phyloP scores from a whole-genome alignment of 306 rosid genomes.

The Gleditsia sinensis region DNA sequence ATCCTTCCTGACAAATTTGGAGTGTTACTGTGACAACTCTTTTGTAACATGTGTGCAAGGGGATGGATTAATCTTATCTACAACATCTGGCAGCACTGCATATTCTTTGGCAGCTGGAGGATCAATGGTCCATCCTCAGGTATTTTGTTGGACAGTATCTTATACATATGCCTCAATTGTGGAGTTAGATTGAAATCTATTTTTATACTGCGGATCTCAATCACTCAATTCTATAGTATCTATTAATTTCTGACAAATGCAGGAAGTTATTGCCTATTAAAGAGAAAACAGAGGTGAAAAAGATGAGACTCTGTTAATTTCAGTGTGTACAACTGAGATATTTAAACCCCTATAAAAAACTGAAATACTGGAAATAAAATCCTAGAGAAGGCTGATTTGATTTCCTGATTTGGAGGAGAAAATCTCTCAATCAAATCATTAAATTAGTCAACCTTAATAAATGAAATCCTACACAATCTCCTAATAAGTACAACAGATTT shows the following conservation, averaged over 20 bases:
- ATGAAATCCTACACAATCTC: no score
- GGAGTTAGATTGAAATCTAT: background rate
- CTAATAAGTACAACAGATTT: no score
- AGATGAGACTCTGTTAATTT: no score
- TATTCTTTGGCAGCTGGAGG: slow-evolving; percentile 99
- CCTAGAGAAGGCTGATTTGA: no score
- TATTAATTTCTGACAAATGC: background rate
- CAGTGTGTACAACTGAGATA: no score
- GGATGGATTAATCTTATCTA: slow-evolving; percentile 88
- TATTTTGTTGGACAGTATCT: slow-evolving; percentile 30
- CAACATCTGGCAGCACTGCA: slow-evolving; percentile 97
- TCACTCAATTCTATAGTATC: background rate
- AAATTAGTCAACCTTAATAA: no score
- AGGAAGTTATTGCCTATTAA: background rate
- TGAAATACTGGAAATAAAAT: no score
- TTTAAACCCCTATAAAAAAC: no score
- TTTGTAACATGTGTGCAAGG: slow-evolving; percentile 97
- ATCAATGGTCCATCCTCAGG: slow-evolving; percentile 99
- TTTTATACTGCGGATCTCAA: background rate
- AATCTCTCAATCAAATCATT: no score
- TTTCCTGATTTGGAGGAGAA: no score
- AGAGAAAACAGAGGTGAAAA: no score
- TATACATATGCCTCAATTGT: slow-evolving; percentile 5
- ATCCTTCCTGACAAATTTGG: slow-evolving; percentile 88
- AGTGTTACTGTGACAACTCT: slow-evolving; percentile 89